phyloP scores from a whole-genome alignment of 2,329 filamentous ascomycete genomes.

The Pleurostoma richardsiae region DNA sequence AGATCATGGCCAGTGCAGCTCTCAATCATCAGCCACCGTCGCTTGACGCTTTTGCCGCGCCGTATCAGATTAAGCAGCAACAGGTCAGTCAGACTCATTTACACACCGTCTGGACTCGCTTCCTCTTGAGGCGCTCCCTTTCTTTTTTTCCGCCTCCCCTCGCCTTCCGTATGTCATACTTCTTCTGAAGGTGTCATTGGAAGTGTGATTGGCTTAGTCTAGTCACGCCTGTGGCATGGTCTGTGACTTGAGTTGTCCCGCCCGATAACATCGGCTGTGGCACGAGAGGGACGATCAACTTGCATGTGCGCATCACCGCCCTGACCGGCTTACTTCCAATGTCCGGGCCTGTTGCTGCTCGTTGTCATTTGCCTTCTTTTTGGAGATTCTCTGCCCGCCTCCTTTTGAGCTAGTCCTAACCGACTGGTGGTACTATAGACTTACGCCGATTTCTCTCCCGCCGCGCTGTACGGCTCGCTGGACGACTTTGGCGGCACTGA shows the following conservation, averaged over 20 bases:
- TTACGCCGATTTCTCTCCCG: slow-evolving; percentile 17
- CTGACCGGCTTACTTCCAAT: not conserved
- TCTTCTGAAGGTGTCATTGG: no score
- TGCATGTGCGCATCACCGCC: not conserved
- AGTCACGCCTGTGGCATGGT: no score
- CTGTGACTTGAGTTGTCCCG: no score
- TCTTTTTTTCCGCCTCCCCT: not conserved
- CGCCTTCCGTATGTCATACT: not conserved
- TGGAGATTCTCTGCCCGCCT: not conserved
- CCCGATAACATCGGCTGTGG: no score
- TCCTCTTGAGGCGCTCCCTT: not conserved
- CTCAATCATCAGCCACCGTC: not conserved
- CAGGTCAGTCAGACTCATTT: not conserved
- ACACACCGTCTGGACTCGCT: not conserved
- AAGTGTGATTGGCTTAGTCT: no score
- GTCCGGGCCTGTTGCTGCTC: not conserved
- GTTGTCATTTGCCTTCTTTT: not conserved
- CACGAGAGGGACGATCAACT: not conserved
- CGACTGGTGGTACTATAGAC: slow-evolving; percentile 5
- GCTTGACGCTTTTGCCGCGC: not conserved
- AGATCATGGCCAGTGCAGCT: not conserved
- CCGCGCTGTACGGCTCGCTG: slow-evolving; percentile 16
- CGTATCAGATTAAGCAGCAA: not conserved
- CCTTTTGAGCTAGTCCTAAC: not conserved
- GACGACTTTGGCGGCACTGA: slow-evolving; percentile 23